Percentiles rank a stretch among this genome's conserved stretches.
Evolutionary conservation across 805 yeast genomes (phyloP).

Genomic region (Millerago galiae): DNA sequence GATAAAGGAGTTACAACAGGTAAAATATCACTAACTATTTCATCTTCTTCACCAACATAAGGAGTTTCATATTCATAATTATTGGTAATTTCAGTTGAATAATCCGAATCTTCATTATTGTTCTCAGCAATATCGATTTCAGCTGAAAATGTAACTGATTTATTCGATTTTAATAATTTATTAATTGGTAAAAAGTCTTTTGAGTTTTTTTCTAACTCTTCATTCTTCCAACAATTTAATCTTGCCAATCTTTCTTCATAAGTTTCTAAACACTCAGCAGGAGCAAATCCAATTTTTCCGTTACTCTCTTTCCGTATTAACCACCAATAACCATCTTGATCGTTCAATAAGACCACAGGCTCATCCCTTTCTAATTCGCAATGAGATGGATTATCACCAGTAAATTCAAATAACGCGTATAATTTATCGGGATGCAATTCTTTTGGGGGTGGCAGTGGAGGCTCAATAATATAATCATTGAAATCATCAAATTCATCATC

Average conservation of each 20-base stretch:
- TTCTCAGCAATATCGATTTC: constrained; percentile 18
- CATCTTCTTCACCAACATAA: constrained; percentile 15
- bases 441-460: constrained; percentile 54
- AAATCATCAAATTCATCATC: constrained; percentile 34
- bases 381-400: constrained; percentile 91
- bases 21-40: constrained; percentile 15
- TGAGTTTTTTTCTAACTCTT: constrained; percentile 35
- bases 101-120: constrained; percentile 3
- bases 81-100: background rate
- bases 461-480: constrained; percentile 32
- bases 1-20: constrained; percentile 19
- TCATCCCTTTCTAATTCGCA: constrained; percentile 75
- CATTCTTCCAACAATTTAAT: constrained; percentile 87
- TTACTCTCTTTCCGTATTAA: constrained; percentile 54
- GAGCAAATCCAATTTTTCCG: constrained; percentile 85
- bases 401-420: constrained; percentile 81
- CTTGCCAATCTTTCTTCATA: constrained; percentile 88
- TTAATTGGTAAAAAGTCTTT: constrained; percentile 8
- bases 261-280: constrained; percentile 92
- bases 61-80: constrained; percentile 8
- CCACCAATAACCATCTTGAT: constrained; percentile 97
- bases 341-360: constrained; percentile 75
- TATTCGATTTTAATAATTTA: constrained; percentile 8
- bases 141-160: constrained; percentile 20
- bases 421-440: constrained; percentile 78